Base-by-base conservation (phyloP, 2,329 filamentous ascomycete species). In the Fusarium begoniae region DNA sequence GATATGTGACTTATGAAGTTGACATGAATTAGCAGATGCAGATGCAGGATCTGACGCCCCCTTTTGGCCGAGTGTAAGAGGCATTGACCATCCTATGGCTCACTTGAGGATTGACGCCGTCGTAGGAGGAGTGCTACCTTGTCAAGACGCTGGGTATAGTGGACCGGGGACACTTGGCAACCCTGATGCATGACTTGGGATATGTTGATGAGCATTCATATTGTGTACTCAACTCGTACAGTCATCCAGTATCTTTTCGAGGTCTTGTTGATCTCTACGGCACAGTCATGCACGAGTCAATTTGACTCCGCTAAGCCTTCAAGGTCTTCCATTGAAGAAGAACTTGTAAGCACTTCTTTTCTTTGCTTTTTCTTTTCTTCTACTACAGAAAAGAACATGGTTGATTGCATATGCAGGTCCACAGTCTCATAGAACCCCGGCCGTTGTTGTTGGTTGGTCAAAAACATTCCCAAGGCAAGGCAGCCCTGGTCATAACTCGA, bases 361-460 rank as follows among this genome's bases (percentile, higher is more conserved):
- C 35, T 48, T 48, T n/a, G 18, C 50, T 62, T 43, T 48, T n/a
- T n/a, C 24, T 38, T 17, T 44, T 55, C 37, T 43, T 56, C 48
- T 61, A 11, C 26, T 35, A 56, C 12, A 41, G 14, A 65, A 32
- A 26, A 38, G 4, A 48, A 55, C 63, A 40, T 47, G 28, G 53
- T 43, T 45, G 54, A 43, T 54, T 62, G 41, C 63, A 63, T 68
- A 48, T 68, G 47, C 54, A 62, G 65, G 58, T 68, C 65, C 65
- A 68, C 65, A 66, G 41, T 37, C 41, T 60, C 35, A 38, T 37
- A 32, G 14, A 30, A 38, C 44, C 57, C 57, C 32, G 20, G 45
- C 44, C 13, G 20, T 4, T 53, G 26, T 7, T 60, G 26, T 30
- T 53, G 35, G 40, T 58, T 63, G 30, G 38, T 47, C 43, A 37